Conservation (phyloP, 2,329 filamentous ascomycete species). For the Fusarium solani-melongenae region DNA sequence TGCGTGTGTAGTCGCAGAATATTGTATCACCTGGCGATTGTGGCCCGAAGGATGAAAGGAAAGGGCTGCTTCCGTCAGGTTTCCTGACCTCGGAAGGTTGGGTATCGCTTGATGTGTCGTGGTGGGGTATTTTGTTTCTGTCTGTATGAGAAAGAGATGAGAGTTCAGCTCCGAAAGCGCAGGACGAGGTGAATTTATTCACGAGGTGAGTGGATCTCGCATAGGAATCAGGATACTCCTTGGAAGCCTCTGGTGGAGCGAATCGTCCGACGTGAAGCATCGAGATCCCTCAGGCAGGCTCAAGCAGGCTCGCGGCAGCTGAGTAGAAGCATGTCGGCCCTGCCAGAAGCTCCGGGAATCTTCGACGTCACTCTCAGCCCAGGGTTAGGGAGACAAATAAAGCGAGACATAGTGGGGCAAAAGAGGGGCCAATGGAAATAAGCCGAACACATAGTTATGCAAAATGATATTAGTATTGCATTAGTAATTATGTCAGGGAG, state of each 20-base stretch:
- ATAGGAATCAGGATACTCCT: constrained; percentile 20
- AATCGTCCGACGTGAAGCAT: constrained; percentile 35
- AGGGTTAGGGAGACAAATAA: constrained; percentile 32
- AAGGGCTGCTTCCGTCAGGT: constrained; percentile 29
- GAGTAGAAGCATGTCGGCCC: constrained; percentile 45
- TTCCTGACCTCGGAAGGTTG: constrained; percentile 36
- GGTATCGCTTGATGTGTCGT: constrained; percentile 37
- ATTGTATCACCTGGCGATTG: constrained; percentile 6
- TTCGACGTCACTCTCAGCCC: constrained; percentile 49
- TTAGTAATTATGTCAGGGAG: neutral
- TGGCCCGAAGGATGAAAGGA: constrained; percentile 23
- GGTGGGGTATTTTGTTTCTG: constrained; percentile 20
- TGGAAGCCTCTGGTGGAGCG: constrained; percentile 27
- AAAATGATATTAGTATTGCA: rapidly evolving
- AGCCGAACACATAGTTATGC: neutral
- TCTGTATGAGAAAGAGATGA: constrained; percentile 24
- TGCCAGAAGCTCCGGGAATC: constrained; percentile 46
- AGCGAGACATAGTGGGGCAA: neutral
- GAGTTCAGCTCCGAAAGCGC: constrained; percentile 2
- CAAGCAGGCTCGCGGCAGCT: constrained; percentile 40
- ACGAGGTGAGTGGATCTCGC: constrained; percentile 36
- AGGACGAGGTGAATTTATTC: constrained; percentile 41
- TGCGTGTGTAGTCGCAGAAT: neutral
- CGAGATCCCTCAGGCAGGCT: constrained; percentile 38
- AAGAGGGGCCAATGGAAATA: neutral